phyloP scores from a whole-genome alignment of 179 eudicot species.

The Sideroxylon spinosum region DNA sequence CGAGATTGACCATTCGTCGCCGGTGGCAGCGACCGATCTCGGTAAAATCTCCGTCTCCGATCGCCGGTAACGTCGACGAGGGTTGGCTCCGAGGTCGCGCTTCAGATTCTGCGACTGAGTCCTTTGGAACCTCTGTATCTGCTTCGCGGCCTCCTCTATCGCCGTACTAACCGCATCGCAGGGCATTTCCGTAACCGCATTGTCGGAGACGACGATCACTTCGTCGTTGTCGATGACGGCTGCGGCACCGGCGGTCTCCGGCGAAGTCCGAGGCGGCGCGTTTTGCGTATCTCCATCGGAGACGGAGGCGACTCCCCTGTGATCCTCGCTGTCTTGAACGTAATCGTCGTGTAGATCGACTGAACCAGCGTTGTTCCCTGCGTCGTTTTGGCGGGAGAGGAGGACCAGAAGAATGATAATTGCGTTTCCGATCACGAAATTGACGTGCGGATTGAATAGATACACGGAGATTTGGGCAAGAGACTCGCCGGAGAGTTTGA shows the following conservation, averaged over 20 bases:
- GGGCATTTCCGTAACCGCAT: conserved; percentile 10
- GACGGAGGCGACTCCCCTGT: background rate
- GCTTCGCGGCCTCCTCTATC: conserved; percentile 27
- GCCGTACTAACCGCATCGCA: conserved; percentile 23
- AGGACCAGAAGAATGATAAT: conserved; percentile 39
- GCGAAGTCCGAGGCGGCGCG: no score
- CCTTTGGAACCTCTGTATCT: conserved; percentile 38
- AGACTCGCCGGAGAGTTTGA: conserved; percentile 20
- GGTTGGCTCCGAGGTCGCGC: conserved; percentile 18
- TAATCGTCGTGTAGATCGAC: conserved; percentile 11
- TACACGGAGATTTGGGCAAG: conserved; percentile 23
- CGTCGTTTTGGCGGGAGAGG: conserved; percentile 23
- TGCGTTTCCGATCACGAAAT: conserved; percentile 58
- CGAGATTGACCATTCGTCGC: conserved; percentile 10
- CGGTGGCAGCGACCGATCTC: background rate
- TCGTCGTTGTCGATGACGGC: background rate
- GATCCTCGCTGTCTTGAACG: conserved; percentile 16
- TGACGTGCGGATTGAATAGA: conserved; percentile 45
- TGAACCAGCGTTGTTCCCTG: background rate
- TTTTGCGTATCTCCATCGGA: no score
- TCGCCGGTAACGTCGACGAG: conserved; percentile 35
- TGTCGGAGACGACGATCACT: conserved; percentile 15
- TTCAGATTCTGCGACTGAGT: conserved; percentile 33
- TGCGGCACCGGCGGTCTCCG: no score
- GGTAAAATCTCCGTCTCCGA: conserved; percentile 49